Evolutionary conservation across 139 green algal species (phyloP).

Genomic region (Dunaliella primolecta): DNA sequence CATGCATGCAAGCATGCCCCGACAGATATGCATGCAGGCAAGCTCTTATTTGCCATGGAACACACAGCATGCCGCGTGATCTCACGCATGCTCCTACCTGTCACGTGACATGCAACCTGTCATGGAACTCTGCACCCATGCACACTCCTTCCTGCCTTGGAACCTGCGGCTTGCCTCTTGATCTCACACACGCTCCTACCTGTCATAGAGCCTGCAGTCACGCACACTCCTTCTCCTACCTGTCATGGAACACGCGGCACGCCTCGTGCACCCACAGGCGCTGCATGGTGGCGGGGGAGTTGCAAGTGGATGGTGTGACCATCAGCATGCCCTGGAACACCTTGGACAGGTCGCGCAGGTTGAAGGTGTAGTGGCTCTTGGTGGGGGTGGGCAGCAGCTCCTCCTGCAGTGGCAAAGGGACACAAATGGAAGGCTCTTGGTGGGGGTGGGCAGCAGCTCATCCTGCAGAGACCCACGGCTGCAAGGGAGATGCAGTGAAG

Average conservation of each 20-base stretch:
- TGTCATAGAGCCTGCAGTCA: constrained; percentile 47
- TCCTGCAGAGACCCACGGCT: constrained; percentile 29
- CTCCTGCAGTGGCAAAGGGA: constrained; percentile 32
- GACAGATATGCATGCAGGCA: too few species aligned
- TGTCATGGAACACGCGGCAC: constrained; percentile 82
- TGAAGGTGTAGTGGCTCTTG: constrained; percentile 86
- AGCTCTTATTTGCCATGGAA: too few species aligned
- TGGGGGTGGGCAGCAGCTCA: constrained; percentile 72
- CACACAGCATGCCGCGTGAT: too few species aligned
- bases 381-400: constrained; percentile 74
- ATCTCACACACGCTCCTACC: too few species aligned
- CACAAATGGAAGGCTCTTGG: constrained; percentile 58
- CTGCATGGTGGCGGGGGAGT: constrained; percentile 46
- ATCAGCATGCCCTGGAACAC: constrained; percentile 81
- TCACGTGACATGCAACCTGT: too few species aligned
- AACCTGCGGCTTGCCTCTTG: too few species aligned
- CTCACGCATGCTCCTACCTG: too few species aligned
- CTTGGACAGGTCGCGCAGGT: constrained; percentile 76
- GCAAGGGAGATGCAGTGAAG: background rate
- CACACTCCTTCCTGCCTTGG: too few species aligned
- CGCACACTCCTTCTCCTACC: constrained; percentile 17
- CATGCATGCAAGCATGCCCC: too few species aligned
- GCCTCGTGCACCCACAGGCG: constrained; percentile 79
- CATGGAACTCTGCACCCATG: too few species aligned
- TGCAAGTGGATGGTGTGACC: constrained; percentile 45